Base-by-base conservation (phyloP, 441 rosid genomes). In the Erodium chrysanthum region DNA sequence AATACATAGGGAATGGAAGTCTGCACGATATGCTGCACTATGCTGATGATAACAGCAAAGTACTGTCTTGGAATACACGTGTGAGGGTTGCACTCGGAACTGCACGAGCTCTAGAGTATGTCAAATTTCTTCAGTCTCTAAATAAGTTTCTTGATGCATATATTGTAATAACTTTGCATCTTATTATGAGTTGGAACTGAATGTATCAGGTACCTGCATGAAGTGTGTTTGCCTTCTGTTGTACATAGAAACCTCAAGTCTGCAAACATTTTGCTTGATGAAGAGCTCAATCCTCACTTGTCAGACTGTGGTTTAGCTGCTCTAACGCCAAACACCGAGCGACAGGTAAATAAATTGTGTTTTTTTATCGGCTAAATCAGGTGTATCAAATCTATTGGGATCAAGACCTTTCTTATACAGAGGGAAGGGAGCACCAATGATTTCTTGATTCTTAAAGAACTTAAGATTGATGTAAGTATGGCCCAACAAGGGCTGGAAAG, bases 91-190 rank as follows among this genome's bases (percentile, higher is more conserved):
- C 95, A 48, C 93, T 95, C 74, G 96, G 89, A 80, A 95, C 96
- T 77, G 97, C 99, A 68, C 83, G 88, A 78, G 96, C 97, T 67
- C 80, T 95, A 31, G 92, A 87, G 99, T 94, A 83, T 88, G 96
- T 84, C 22, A n/a, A 71, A 12, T 59, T 52, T 52, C 22, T 20
- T 7, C 0, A 20, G 59, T 52, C 22, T 15, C 10, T 52, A 17
- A 52, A 20, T 15, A 17, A 15, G 20, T 52, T 17, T 17, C 59
- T 6, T 52, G 18, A 52, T 25, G 1, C 9, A 52, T 52, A 3
- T 44, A 78, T 68, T 56, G 69, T 74, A 17, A 33, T 33, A 37
- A 37, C 10, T 5, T 37, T 37, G 42, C 42, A 37, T 37, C 10
- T 3, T 7, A 37, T 3, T 6, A 8, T 37, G 7, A 37, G 7